Evolutionary conservation across 2,329 filamentous ascomycete genomes (phyloP), one percentile per base, ranked within the genome.

Genomic region (Atkinsonella hypoxylon): DNA sequence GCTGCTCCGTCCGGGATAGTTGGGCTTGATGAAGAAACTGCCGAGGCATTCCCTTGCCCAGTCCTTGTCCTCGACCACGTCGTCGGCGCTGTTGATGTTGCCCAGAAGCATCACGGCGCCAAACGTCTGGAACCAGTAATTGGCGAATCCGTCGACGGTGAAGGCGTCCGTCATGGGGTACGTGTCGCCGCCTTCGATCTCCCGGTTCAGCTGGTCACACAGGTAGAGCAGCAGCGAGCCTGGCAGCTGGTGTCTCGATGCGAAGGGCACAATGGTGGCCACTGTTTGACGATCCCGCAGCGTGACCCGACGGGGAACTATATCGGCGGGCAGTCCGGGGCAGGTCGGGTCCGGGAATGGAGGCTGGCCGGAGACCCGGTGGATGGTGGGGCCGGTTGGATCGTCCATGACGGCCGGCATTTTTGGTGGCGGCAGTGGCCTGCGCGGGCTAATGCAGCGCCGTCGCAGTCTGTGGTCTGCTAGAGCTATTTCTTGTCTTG

Each of bases 1-100:
- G 67, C 86, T 93, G 69, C 87, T 93, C 52, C 89, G 79, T 45
- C 89, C 89, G 0, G 89, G 89, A 65, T 95, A 95, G 67, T 95
- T 95, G 45, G 89, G 89, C 70, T 93, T 90, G 74, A 95, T 87
- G 69, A 93, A 94, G 69, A 95, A 95, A 69, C 87, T 94, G 51
- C 89, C 89, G 42, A 95, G 72, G 60, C 89, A 95, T 60, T 85
- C 77, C 61, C 82, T 83, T 56, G 81, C 78, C 89, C 89, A 95
- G 67, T 91, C 86, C 56, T 74, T 73, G 66, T 75, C 67, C 68
- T 82, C 68, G 58, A 74, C 60, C 53, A 78, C 67, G 51, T 83
- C 81, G 50, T 80, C 76, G 26, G 78, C 70, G 51, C 75, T 76
- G 48, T 80, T 77, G 51, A 91, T 81, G 59, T 84, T 81, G 51